Conservation (phyloP, 1,139 yeast genomes). For the Hyphopichia fennica region DNA sequence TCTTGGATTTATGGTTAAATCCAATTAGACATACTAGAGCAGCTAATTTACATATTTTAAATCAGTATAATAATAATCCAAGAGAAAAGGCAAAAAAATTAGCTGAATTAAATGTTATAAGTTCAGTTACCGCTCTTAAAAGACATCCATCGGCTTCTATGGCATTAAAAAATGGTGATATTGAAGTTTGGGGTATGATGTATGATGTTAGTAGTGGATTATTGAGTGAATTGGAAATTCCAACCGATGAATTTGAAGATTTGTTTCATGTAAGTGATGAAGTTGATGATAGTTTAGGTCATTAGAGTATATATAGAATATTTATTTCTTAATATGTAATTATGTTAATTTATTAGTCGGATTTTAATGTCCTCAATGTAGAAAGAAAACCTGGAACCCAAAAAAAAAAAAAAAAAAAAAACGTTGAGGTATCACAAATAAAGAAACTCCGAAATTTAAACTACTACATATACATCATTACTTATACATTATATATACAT, state of each 20-base stretch:
- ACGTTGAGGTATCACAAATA: too few species aligned
- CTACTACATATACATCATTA: too few species aligned
- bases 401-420: too few species aligned
- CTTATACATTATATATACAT: too few species aligned
- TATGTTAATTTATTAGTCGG: too few species aligned
- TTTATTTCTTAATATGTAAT: not conserved
- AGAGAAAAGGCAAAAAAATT: slow-evolving; percentile 61
- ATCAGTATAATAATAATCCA: slow-evolving; percentile 45
- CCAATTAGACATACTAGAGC: slow-evolving; percentile 73
- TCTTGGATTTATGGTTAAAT: slow-evolving; percentile 75
- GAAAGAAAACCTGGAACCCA: too few species aligned
- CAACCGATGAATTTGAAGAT: slow-evolving; percentile 52
- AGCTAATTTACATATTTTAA: slow-evolving; percentile 49
- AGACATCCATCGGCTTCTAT: slow-evolving; percentile 74
- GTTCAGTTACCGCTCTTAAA: slow-evolving; percentile 55
- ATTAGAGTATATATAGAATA: slow-evolving; percentile 7
- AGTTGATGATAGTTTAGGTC: slow-evolving; percentile 26
- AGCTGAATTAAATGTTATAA: slow-evolving; percentile 76
- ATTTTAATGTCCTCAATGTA: too few species aligned
- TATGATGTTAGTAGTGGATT: slow-evolving; percentile 84
- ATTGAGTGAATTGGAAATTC: slow-evolving; percentile 53
- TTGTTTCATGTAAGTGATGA: slow-evolving; percentile 52
- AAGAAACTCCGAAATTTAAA: too few species aligned
- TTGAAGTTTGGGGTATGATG: slow-evolving; percentile 85
- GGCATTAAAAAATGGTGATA: slow-evolving; percentile 69